These are phyloP conservation scores for Apiotrichum veenhuisii DNA, from an alignment of 1,284 basidiomycete species.

Conservation along the genomic window DNA sequence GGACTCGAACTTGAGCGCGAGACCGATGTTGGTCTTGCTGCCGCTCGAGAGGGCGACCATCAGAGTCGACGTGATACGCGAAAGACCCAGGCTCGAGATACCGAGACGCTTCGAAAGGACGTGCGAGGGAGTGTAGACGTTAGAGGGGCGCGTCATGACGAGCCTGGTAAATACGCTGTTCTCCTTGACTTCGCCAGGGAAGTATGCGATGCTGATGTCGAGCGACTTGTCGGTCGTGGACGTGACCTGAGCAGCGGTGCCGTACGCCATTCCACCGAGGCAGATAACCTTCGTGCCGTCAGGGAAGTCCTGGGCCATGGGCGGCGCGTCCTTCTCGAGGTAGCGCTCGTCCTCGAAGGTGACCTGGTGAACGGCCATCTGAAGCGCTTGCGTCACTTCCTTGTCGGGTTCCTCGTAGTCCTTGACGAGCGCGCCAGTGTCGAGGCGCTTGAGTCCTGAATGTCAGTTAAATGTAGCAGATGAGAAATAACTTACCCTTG, in stretches of 20 bases:
- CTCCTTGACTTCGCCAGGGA: slow-evolving; percentile 73
- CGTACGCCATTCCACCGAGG: slow-evolving; percentile 87
- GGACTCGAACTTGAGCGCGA: slow-evolving; percentile 94
- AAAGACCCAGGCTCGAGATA: slow-evolving; percentile 69
- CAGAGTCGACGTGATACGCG: slow-evolving; percentile 88
- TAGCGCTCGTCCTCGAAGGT: slow-evolving; percentile 83
- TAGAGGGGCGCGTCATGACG: slow-evolving; percentile 58
- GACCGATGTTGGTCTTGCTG: slow-evolving; percentile 84
- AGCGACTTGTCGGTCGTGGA: slow-evolving; percentile 64
- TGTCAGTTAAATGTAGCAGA: slow-evolving; percentile 52
- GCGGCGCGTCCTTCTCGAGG: slow-evolving; percentile 70
- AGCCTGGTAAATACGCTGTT: slow-evolving; percentile 70
- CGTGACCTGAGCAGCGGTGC: slow-evolving; percentile 86
- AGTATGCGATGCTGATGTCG: slow-evolving; percentile 78
- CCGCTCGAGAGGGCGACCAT: slow-evolving; percentile 72
- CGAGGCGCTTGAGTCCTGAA: slow-evolving; percentile 70
- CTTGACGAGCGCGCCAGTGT: slow-evolving; percentile 86
- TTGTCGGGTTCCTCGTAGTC: slow-evolving; percentile 82
- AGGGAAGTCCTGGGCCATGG: slow-evolving; percentile 84
- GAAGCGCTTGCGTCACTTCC: slow-evolving; percentile 79
- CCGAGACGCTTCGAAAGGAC: slow-evolving; percentile 66
- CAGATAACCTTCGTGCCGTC: slow-evolving; percentile 89
- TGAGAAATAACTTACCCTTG: slow-evolving; percentile 57
- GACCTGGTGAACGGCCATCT: slow-evolving; percentile 74
- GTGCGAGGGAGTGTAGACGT: slow-evolving; percentile 71